Evolutionary conservation across 2,329 filamentous ascomycete species (phyloP), one percentile per base, ranked within the genome.

Genomic region (Chaetomium olivaceum): DNA sequence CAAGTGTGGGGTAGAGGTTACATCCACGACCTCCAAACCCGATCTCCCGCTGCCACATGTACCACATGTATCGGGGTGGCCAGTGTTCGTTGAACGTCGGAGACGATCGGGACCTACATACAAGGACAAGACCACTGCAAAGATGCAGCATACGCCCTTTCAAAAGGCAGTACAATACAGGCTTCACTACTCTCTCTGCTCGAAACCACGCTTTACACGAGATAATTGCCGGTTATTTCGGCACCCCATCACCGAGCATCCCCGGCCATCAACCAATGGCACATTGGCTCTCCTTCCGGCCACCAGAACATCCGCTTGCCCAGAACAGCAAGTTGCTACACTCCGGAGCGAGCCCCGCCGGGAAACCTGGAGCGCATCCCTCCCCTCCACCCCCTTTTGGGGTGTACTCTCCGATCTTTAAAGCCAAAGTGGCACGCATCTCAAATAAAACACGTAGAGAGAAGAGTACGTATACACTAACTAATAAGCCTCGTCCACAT

Each of bases 261-360:
- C 39, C 58, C 36, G 21, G 29, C 23, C 33, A 9, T 29, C 48
- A 14, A 25, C 56, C 64, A 59, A 58, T 56, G 31, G 27, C 46
- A 52, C 33, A 14, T 43, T 56, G 52, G 59, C 65, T 59, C 63
- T 67, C 61, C 57, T 62, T 58, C 36, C 52, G 11, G 31, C 61
- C 54, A 62, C 12, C 59, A n/a, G 16, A 31, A 25, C 23, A 14
- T 14, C 25, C 27, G 51, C n/a, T 57, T 61, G 23, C 67, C 66
- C 23, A 66, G 62, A 61, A 67, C 52, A 52, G 64, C 50, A 54
- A 46, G n/a, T 64, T 50, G 25, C 11, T 19, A 67, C 46, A 51
- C 58, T 31, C 59, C 69, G 69, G 71, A 72, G 65, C 67, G 29
- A 69, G 64, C 67, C 23, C 66, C 66, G 64, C 70, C 71, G 71